Conservation (phyloP, 441 rosid genomes). For the Pelargonium citronellum region DNA sequence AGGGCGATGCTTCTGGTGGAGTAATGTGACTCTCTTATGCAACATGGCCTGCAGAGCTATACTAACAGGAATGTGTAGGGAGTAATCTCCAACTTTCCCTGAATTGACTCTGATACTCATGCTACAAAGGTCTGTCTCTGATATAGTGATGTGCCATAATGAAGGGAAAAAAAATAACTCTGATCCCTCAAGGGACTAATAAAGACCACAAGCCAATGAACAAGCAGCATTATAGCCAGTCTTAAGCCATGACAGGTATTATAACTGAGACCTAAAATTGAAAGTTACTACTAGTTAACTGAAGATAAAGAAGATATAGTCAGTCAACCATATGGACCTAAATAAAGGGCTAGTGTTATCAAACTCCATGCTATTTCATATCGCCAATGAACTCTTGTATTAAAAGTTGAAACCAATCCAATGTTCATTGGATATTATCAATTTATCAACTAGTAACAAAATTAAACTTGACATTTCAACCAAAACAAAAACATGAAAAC, state of each 20-base stretch:
- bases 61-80: neutral
- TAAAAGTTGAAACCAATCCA: neutral
- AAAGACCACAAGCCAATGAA: slow-evolving; percentile 2
- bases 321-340: neutral
- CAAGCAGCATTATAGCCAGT: neutral
- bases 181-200: too few relatives aligned
- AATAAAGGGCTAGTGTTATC: neutral
- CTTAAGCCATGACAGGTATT: neutral
- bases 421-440: neutral
- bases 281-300: neutral
- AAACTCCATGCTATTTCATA: neutral
- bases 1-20: neutral
- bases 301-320: neutral
- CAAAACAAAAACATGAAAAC: neutral
- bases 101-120: too few relatives aligned
- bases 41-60: neutral
- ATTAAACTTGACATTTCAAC: neutral
- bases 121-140: too few relatives aligned
- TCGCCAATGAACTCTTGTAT: neutral
- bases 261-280: neutral
- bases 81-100: neutral
- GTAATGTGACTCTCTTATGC: neutral
- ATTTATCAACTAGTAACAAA: neutral
- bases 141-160: too few relatives aligned
- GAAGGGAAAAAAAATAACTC: too few relatives aligned